Conservation (phyloP, 139 green algal genomes). For the Astrephomene gubernaculifera region DNA sequence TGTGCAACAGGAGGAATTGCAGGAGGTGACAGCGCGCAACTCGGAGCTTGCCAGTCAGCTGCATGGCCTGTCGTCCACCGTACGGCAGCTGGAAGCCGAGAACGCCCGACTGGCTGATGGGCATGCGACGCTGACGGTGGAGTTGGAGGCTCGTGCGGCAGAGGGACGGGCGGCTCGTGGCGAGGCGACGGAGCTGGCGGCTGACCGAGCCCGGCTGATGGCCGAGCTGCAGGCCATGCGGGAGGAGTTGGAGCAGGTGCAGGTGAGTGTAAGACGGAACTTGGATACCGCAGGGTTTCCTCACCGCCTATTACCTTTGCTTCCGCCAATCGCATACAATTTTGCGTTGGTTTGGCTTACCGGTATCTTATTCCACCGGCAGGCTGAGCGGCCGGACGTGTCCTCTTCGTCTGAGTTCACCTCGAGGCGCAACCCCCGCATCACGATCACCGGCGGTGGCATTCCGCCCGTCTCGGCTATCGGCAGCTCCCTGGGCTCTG, state of each 20-base stretch:
- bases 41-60: slow-evolving; percentile 15
- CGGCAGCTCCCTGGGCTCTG: background rate
- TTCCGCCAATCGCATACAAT: background rate
- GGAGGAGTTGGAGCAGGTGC: background rate
- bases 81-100: slow-evolving; percentile 23
- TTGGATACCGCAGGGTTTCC: too few relatives aligned
- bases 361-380: too few relatives aligned
- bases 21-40: slow-evolving; percentile 26
- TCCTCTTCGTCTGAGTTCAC: background rate
- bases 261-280: too few relatives aligned
- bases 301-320: background rate
- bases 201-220: background rate
- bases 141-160: background rate
- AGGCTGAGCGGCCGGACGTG: background rate
- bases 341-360: background rate
- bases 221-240: background rate
- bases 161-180: slow-evolving; percentile 2
- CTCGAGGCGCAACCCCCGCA: background rate
- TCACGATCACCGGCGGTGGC: slow-evolving; percentile 30
- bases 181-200: slow-evolving; percentile 21
- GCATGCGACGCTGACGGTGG: slow-evolving; percentile 29
- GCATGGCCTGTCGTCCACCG: background rate
- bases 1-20: background rate
- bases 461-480: slow-evolving; percentile 1
- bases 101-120: slow-evolving; percentile 12